A percentile compares a stretch with the other conserved stretches of the same genome.
Evolutionary conservation across 163 green algal genomes (phyloP).

Genomic region (Chlamydomonas reinhardtii): DNA sequence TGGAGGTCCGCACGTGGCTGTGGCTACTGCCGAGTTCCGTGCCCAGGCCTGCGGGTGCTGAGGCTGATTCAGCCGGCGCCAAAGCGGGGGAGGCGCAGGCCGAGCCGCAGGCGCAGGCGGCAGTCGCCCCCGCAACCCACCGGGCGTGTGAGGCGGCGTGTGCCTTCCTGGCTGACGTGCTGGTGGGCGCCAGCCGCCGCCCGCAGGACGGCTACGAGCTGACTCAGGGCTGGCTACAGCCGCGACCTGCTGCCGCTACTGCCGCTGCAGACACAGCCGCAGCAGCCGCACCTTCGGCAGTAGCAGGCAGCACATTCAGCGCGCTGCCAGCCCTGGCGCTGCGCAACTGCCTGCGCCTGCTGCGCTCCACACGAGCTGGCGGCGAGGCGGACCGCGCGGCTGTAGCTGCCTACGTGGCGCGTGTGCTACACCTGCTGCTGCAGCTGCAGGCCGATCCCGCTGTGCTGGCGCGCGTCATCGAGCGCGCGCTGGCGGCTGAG

Average conservation of each 20-base stretch:
- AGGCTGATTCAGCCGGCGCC: no score
- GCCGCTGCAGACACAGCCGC: background rate
- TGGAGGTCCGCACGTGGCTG: slow-evolving; percentile 41
- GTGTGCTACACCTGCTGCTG: slow-evolving; percentile 10
- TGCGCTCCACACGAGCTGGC: background rate
- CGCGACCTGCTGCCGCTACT: background rate
- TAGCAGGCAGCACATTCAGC: background rate
- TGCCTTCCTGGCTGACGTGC: slow-evolving; percentile 8
- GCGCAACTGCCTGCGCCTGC: slow-evolving; percentile 29
- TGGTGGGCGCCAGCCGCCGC: slow-evolving; percentile 20
- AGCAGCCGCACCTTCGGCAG: background rate
- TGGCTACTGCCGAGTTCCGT: slow-evolving; percentile 9
- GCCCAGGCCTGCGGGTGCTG: background rate
- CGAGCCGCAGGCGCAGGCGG: no score
- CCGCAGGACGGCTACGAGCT: slow-evolving; percentile 46
- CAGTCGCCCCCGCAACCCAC: background rate
- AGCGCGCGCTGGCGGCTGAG: background rate
- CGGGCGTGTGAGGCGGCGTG: background rate
- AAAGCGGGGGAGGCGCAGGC: background rate
- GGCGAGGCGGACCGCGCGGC: slow-evolving; percentile 4
- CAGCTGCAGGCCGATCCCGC: slow-evolving; percentile 7
- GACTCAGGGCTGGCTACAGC: background rate
- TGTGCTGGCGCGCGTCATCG: slow-evolving; percentile 15
- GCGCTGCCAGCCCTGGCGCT: slow-evolving; percentile 19
- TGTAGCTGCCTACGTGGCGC: slow-evolving; percentile 24